Evolutionary conservation across 352 stramenopile genomes (phyloP).

Genomic region (Globisporangium spiculum): DNA sequence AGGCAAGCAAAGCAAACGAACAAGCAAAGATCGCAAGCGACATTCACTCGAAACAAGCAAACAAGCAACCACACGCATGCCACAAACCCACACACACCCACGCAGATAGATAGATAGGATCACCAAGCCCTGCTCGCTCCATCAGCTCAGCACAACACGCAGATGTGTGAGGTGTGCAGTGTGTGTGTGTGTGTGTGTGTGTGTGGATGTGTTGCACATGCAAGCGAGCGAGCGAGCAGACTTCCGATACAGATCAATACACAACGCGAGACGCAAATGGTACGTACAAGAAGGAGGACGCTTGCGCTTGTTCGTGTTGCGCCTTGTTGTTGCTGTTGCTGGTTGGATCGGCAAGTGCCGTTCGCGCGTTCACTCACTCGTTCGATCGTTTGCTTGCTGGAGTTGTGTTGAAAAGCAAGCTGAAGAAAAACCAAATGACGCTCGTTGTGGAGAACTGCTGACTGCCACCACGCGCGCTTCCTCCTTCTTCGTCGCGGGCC

Average conservation of each 20-base stretch:
- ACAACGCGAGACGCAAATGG: not conserved
- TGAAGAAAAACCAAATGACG: not conserved
- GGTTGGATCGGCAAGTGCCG: not conserved
- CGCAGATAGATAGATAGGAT: not conserved
- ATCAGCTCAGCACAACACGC: not conserved
- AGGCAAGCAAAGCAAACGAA: constrained; percentile 2
- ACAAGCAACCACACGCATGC: not conserved
- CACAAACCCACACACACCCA: not conserved
- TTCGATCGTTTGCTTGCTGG: not conserved
- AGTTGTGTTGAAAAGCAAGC: constrained; percentile 1
- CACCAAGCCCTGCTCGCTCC: not conserved
- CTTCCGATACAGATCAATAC: not conserved
- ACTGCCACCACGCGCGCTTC: not conserved
- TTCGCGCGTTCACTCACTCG: not conserved
- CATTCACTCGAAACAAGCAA: not conserved
- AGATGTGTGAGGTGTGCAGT: not conserved
- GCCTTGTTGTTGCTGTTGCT: not conserved
- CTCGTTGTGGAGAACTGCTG: constrained; percentile 5
- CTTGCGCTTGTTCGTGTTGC: not conserved
- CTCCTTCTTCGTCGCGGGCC: not conserved
- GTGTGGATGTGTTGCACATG: not conserved
- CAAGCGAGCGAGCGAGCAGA: not conserved
- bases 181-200: not conserved
- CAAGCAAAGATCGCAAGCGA: not conserved
- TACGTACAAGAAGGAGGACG: constrained; percentile 2